Percentiles rank a stretch among this genome's conserved stretches.
phyloP scores from a whole-genome alignment of 2,329 filamentous ascomycete species.

The Colletotrichum tamarilloi region DNA sequence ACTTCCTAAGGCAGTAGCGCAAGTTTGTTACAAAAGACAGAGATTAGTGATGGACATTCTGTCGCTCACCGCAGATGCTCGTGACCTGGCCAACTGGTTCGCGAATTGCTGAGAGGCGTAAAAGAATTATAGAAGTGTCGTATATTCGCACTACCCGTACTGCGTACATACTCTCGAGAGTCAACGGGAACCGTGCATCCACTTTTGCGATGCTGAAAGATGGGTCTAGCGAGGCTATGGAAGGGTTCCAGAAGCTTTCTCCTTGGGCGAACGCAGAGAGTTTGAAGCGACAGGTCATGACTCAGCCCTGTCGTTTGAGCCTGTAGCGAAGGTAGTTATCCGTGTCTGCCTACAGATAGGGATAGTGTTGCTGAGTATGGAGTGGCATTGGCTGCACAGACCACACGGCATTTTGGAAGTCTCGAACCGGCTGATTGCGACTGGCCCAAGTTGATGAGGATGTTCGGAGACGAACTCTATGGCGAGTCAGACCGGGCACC shows the following conservation, averaged over 20 bases:
- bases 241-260: conserved; percentile 33
- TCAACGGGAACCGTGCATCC: conserved; percentile 8
- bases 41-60: not conserved
- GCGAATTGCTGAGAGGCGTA: not conserved
- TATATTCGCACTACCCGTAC: not conserved
- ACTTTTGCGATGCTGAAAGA: not conserved
- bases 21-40: not conserved
- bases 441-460: conserved; percentile 31
- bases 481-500: conserved; percentile 27
- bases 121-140: not conserved
- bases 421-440: conserved; percentile 32
- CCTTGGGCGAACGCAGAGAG: not conserved
- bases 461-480: conserved; percentile 28
- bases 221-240: not conserved
- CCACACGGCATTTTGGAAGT: conserved; percentile 28
- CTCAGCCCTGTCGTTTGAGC: conserved; percentile 31
- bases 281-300: conserved; percentile 31
- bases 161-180: too few relatives aligned
- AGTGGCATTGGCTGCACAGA: conserved; percentile 20
- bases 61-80: not conserved
- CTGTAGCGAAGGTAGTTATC: not conserved
- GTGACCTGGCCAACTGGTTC: not conserved
- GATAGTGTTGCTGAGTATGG: not conserved
- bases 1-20: not conserved
- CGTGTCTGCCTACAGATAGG: not conserved